phyloP scores from a whole-genome alignment of 2,329 filamentous ascomycete species.

The Paraconiothyrium sp. region DNA sequence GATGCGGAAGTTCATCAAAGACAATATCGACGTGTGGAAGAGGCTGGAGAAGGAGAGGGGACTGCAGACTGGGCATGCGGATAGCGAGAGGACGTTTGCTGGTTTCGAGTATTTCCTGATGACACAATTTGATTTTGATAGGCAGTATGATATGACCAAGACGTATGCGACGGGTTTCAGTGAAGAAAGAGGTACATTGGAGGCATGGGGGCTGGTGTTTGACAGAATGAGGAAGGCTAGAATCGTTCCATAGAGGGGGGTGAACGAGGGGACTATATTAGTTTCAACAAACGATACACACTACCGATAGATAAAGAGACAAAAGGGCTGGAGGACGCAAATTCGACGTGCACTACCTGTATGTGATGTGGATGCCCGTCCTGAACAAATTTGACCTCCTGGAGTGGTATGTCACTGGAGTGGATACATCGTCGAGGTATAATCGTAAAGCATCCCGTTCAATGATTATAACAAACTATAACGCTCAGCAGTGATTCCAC shows the following conservation, averaged over 20 bases:
- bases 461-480: not conserved
- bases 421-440: not conserved
- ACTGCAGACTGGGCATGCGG: slow-evolving; percentile 51
- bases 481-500: not conserved
- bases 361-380: too few relatives aligned
- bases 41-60: slow-evolving; percentile 34
- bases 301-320: too few relatives aligned
- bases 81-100: slow-evolving; percentile 47
- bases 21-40: slow-evolving; percentile 36
- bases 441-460: not conserved
- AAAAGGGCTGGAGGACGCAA: too few relatives aligned
- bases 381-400: too few relatives aligned
- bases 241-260: slow-evolving; percentile 48
- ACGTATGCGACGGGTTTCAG: slow-evolving; percentile 54
- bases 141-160: slow-evolving; percentile 57
- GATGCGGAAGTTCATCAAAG: slow-evolving; percentile 42
- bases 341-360: too few relatives aligned
- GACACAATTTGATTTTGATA: slow-evolving; percentile 56
- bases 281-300: too few relatives aligned
- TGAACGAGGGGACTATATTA: not conserved
- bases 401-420: not conserved
- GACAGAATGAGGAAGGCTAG: slow-evolving; percentile 56
- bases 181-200: slow-evolving; percentile 52
- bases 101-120: slow-evolving; percentile 57
- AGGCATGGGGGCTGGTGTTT: slow-evolving; percentile 55